Evolutionary conservation across 306 rosid genomes (phyloP), one percentile per base, ranked within the genome.

Genomic region (Nissolia schottii): DNA sequence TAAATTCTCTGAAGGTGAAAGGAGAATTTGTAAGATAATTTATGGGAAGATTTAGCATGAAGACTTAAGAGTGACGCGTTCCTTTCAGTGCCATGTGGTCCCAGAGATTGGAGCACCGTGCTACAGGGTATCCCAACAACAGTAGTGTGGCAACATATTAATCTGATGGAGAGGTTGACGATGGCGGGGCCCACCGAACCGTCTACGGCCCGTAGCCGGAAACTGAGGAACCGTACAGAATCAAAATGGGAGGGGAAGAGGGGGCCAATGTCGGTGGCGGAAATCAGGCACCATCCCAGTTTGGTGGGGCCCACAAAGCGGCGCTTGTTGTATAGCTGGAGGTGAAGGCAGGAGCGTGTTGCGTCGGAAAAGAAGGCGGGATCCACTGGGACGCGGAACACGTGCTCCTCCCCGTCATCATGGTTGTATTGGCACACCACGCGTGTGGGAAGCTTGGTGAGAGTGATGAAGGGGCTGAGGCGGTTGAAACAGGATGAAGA

Each of bases 161-260:
- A 34, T 24, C 65, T 82, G 20, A 88, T 18, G 1, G 89, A 57
- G 5, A 88, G 82, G 75, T 86, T 86, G 40, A 88, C 60, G 63
- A 82, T 69, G 35, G 79, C 73, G 1, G 50, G 54, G 35, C 75
- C 53, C 64, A 77, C 81, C 8, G 83, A 75, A 57, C 94, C 89
- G 85, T 84, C 91, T 65, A 65, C 78, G 1, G 77, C 83, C 77
- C 91, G 78, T 20, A 88, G 67, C 67, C 94, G 87, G 83, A 86
- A 86, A 72, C 89, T 88, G 65, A 88, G 51, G 81, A 61, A 32
- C 10, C 82, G 77, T 6, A 75, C 63, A 2, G 83, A 64, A 6
- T 82, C 70, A n/a, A n/a, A n/a, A 37, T 37, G 43, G 43, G 38
- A 32, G 1, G 40, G 40, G 10, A 6, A 0, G 4, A 73, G 74